These are phyloP conservation scores for Asterophora lycoperdoides DNA, from an alignment of 768 basidiomycete species.

Conservation along the genomic window DNA sequence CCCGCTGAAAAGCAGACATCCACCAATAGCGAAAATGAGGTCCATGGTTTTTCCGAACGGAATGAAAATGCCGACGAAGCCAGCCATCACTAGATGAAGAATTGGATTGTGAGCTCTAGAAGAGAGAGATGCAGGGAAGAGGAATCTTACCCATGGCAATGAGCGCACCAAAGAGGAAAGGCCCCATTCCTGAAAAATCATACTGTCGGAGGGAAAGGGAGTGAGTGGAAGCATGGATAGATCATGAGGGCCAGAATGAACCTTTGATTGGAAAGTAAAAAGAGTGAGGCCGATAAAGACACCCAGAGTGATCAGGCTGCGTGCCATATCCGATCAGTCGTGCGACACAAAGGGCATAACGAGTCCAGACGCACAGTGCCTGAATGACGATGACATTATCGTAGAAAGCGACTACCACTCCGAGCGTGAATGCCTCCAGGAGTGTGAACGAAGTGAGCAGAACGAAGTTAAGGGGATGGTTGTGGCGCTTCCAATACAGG, in stretches of 20 bases:
- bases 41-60: slow-evolving; percentile 84
- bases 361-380: slow-evolving; percentile 57
- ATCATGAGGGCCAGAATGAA: slow-evolving; percentile 23
- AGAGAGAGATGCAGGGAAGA: neutral
- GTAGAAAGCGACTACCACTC: slow-evolving; percentile 76
- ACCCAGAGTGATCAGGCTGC: slow-evolving; percentile 80
- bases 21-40: slow-evolving; percentile 72
- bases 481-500: slow-evolving; percentile 91
- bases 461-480: slow-evolving; percentile 82
- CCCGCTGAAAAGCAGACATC: slow-evolving; percentile 81
- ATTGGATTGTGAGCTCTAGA: neutral
- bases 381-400: slow-evolving; percentile 75
- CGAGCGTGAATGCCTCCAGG: slow-evolving; percentile 87
- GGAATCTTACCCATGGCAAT: slow-evolving; percentile 63
- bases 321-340: slow-evolving; percentile 19
- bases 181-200: slow-evolving; percentile 90
- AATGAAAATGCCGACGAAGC: slow-evolving; percentile 79
- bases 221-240: neutral
- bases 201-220: slow-evolving; percentile 45
- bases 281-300: slow-evolving; percentile 92
- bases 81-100: slow-evolving; percentile 59
- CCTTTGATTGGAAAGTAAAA: slow-evolving; percentile 94
- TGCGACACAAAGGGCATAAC: neutral
- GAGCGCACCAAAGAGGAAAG: slow-evolving; percentile 84
- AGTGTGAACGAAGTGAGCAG: slow-evolving; percentile 84